Conservation (phyloP, 139 green algal species). For the Tetradesmus obliquus region DNA sequence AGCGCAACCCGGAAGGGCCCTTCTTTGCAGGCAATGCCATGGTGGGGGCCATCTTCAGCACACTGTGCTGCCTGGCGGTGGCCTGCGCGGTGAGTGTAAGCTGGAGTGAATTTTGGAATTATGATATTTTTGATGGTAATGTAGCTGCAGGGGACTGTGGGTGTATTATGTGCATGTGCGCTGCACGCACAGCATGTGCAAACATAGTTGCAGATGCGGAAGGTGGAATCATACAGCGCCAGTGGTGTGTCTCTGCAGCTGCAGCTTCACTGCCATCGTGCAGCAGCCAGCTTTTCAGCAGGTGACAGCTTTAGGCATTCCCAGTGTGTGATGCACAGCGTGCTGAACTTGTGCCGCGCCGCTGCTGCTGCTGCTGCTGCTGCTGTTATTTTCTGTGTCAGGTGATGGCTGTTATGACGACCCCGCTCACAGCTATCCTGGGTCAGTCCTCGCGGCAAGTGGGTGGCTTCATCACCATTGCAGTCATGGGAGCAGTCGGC, state of each 20-base stretch:
- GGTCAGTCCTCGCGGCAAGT: slow-evolving; percentile 63
- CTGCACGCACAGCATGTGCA: not conserved
- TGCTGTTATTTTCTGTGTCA: slow-evolving; percentile 48
- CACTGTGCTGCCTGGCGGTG: slow-evolving; percentile 62
- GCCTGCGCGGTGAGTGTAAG: slow-evolving; percentile 61
- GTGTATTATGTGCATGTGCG: not conserved
- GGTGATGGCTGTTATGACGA: slow-evolving; percentile 63
- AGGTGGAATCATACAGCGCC: not conserved
- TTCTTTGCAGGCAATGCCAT: slow-evolving; percentile 79
- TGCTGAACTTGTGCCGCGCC: too few relatives aligned
- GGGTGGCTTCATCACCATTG: slow-evolving; percentile 71
- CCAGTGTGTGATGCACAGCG: too few relatives aligned
- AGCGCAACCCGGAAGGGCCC: slow-evolving; percentile 73
- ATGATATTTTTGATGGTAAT: not conserved
- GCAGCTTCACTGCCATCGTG: too few relatives aligned
- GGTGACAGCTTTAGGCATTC: too few relatives aligned
- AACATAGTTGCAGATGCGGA: too few relatives aligned
- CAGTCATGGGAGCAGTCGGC: slow-evolving; percentile 66
- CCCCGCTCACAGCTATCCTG: slow-evolving; percentile 51
- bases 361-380: not conserved
- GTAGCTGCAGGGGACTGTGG: not conserved
- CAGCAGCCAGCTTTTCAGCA: too few relatives aligned
- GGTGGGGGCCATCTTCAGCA: slow-evolving; percentile 76
- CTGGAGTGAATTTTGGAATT: not conserved
- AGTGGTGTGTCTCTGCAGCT: not conserved